Evolutionary conservation across 2,329 filamentous ascomycete species (phyloP), one percentile per base, ranked within the genome.

Genomic region (Fusarium keratoplasticum): DNA sequence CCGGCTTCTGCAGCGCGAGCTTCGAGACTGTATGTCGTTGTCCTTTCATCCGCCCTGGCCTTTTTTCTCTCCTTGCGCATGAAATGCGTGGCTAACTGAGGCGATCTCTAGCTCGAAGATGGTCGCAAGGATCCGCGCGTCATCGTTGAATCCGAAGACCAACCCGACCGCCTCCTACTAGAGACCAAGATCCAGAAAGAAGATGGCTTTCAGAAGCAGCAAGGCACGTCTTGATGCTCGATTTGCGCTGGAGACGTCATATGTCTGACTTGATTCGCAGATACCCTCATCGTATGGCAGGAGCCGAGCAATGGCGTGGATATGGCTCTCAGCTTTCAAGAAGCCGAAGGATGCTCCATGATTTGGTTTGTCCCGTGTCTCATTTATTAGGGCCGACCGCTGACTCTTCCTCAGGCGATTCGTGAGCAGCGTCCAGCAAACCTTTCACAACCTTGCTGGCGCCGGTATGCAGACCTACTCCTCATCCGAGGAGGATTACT

Each of bases 281-380:
- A 98, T 83, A 99, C 96, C 5, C 90, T 99, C 70, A 98, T 99
- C 72, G 95, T 99, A 70, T 99, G 96, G 96, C 98, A 96, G 42
- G 96, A 98, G 81, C 90, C 91, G 5, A 84, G 82, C 69, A 96
- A 92, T 84, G 93, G 93, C 67, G 91, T 95, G 65, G 96, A 99
- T 81, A 98, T 99, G 96, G 96, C 96, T 50, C 89, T 99, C 73
- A 98, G 95, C 82, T 99, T 99, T 80, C 96, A 99, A 83, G 96
- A 99, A 85, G 93, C 95, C 3, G 96, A 98, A 76, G 96, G 96
- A 54, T 99, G 96, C 83, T 91, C 94, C 22, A 88, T 92, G 72
- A 98, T 99, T 82, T 99, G 96, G 96, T 97, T 79, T 82, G 86
- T 81, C 40, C 47, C 16, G 50, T 60, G 9, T 25, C 38, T 55